Conservation (phyloP, 345 rosid genomes). For the Corchorus capsularis region DNA sequence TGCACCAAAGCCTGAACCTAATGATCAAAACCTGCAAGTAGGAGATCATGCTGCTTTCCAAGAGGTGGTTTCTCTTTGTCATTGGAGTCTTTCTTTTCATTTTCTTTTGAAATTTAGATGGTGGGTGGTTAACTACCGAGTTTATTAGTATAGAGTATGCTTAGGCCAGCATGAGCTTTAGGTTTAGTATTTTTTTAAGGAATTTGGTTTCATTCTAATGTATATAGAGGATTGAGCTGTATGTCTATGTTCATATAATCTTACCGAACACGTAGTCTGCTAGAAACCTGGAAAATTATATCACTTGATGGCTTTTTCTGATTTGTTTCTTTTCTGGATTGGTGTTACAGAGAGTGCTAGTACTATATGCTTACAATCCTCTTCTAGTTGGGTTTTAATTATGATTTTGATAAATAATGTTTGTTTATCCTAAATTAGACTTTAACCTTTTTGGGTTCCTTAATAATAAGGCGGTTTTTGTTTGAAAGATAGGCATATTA, state of each 20-base stretch:
- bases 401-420: not conserved
- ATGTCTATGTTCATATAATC: not conserved
- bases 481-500: not conserved
- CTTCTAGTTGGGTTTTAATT: slow-evolving; percentile 7
- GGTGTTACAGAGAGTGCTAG: not conserved
- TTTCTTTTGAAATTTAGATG: not conserved
- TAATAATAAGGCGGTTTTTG: not conserved
- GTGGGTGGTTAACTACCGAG: slow-evolving; percentile 2
- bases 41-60: slow-evolving; percentile 51
- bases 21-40: slow-evolving; percentile 63
- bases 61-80: slow-evolving; percentile 46
- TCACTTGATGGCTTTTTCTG: not conserved
- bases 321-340: slow-evolving; percentile 5
- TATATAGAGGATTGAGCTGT: not conserved
- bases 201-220: not conserved
- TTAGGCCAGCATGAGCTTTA: not conserved
- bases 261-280: not conserved
- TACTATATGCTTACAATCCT: not conserved
- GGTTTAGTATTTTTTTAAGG: not conserved
- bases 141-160: not conserved
- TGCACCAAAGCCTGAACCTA: slow-evolving; percentile 83
- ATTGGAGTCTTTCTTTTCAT: slow-evolving; percentile 2
- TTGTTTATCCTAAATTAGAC: not conserved
- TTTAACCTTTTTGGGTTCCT: not conserved
- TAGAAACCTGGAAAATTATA: not conserved